Base-by-base conservation (phyloP, 257 asterid genomes). In the Cynanchum wilfordii region DNA sequence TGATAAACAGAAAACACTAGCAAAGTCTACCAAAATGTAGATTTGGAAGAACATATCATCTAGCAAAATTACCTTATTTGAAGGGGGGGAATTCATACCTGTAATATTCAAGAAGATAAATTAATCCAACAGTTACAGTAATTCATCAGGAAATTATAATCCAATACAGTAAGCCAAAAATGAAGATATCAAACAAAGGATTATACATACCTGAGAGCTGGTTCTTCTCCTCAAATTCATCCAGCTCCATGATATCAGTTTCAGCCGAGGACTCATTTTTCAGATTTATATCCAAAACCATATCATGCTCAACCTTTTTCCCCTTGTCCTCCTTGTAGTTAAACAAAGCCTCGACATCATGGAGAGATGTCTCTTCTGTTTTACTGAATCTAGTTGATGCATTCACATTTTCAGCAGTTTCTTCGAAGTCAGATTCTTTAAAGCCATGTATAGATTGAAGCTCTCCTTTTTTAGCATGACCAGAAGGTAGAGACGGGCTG, bases 241-340 rank as follows among this genome's bases (percentile, higher is more conserved):
- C 86, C 79, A 86, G 79, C 63, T 84, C 89, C 89, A 87, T 75
- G 73, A 85, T 80, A 81, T 81, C 84, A 27, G 93, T 90, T 66
- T 89, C 97, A 73, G 96, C 93, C 11, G 93, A 89, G n/a, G 93
- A 86, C 62, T 89, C 97, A 72, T 85, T 84, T 78, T 66, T 84
- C 62, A 71, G 33, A 67, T 79, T 76, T 72, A 38, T 77, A 74
- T 79, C 79, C 36, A 78, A 71, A 65, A 63, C 76, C 63, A 76
- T 70, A 45, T 25, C 55, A 15, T 70, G 51, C 30, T 4, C 20
- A 49, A 69, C 76, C 60, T 22, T 52, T 52, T 76, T 76, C 51
- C 76, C 76, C 27, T 42, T 63, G 10, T 51, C 40, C 25, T 38
- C 60, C 47, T 17, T 44, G 29, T 69, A 9, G 47, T 56, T 13